Conservation (phyloP, 306 rosid species). For the Ochetophila trinervis region DNA sequence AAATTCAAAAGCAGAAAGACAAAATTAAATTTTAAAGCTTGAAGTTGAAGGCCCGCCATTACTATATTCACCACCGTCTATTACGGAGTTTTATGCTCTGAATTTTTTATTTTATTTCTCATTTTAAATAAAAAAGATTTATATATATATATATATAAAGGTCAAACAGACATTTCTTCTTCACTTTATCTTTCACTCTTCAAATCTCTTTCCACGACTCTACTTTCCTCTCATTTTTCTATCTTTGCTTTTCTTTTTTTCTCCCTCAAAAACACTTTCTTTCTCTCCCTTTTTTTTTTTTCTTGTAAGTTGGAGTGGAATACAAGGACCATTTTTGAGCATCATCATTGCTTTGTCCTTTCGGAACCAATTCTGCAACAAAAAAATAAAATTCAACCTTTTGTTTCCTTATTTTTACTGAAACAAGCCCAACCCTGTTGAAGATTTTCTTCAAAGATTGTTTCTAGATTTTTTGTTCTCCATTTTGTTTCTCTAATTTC, state of each 20-base stretch:
- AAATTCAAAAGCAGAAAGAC: constrained; percentile 7
- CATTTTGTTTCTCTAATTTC: neutral
- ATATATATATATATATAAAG: constrained; percentile 10
- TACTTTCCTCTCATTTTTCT: constrained; percentile 11
- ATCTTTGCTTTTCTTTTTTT: constrained; percentile 4
- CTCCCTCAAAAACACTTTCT: neutral
- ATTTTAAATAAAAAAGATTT: neutral
- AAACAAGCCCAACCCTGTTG: constrained; percentile 3
- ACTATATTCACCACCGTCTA: constrained; percentile 20
- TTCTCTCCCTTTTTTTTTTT: neutral
- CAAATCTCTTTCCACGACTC: constrained; percentile 20
- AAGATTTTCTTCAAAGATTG: neutral
- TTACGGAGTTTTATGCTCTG: constrained; percentile 20
- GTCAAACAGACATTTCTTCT: constrained; percentile 39
- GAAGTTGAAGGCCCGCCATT: constrained; percentile 28
- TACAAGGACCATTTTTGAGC: constrained; percentile 23
- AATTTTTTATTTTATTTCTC: neutral
- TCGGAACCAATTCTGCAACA: neutral
- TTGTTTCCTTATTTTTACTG: constrained; percentile 10
- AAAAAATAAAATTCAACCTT: constrained; percentile 7
- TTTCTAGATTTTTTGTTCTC: constrained; percentile 15
- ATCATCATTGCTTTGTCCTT: constrained; percentile 24
- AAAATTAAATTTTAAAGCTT: neutral
- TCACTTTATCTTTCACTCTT: constrained; percentile 29
- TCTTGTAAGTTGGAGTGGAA: constrained; percentile 18